Percentiles rank a stretch among this genome's conserved stretches.
phyloP scores from a whole-genome alignment of 768 basidiomycete species.

The Hysterangium stoloniferum region DNA sequence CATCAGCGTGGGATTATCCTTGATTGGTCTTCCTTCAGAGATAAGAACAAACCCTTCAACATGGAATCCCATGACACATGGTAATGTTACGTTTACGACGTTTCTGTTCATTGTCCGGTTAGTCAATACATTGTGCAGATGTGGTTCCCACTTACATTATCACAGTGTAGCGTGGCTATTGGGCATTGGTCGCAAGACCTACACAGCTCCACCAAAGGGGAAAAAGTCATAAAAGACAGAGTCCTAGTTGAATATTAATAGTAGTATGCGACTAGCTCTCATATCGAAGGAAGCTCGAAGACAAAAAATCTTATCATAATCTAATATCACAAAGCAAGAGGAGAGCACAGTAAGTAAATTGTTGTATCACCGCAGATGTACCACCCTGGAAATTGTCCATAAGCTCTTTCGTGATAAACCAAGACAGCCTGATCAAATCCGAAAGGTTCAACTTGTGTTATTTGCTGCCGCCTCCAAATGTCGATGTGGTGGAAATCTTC shows the following conservation, averaged over 20 bases:
- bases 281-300: not conserved
- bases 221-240: not conserved
- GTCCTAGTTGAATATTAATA: not conserved
- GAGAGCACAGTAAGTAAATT: too few species aligned
- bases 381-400: too few species aligned
- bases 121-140: constrained; percentile 10
- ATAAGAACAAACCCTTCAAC: constrained; percentile 39
- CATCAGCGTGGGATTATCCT: constrained; percentile 48
- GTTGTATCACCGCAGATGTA: too few species aligned
- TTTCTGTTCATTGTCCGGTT: constrained; percentile 53
- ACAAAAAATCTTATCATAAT: too few species aligned
- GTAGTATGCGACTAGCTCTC: not conserved
- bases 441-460: not conserved
- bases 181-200: constrained; percentile 40
- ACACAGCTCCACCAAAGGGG: constrained; percentile 14
- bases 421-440: not conserved
- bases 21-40: constrained; percentile 48
- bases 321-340: too few species aligned
- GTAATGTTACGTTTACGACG: constrained; percentile 61
- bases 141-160: constrained; percentile 1
- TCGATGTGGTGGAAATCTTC: not conserved
- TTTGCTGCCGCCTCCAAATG: constrained; percentile 2
- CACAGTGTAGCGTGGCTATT: constrained; percentile 48
- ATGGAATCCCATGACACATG: constrained; percentile 73
- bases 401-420: too few species aligned